A percentile compares a stretch with the other conserved stretches of the same genome.
These are phyloP conservation scores for Metschnikowia dekortorum DNA, from an alignment of 805 yeast genomes.

Conservation along the genomic window DNA sequence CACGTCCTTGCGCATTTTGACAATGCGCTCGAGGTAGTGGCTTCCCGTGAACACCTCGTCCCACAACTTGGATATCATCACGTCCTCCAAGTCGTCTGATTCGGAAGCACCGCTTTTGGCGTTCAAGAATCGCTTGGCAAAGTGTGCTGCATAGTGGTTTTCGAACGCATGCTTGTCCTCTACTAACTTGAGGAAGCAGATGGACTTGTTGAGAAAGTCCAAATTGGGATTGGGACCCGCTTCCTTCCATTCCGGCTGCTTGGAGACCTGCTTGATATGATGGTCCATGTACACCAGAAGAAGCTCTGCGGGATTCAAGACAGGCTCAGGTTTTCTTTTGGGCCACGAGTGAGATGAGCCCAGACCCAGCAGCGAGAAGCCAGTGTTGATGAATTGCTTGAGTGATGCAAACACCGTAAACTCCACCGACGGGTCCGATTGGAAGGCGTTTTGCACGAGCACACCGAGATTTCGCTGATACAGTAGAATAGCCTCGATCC, in stretches of 20 bases:
- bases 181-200: constrained; percentile 61
- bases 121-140: constrained; percentile 68
- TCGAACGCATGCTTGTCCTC: constrained; percentile 85
- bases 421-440: constrained; percentile 44
- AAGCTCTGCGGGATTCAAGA: constrained; percentile 35
- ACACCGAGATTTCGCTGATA: constrained; percentile 48
- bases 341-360: constrained; percentile 33
- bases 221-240: constrained; percentile 5
- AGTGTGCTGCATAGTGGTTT: constrained; percentile 75
- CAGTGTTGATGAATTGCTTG: constrained; percentile 53
- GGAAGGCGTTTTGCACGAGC: constrained; percentile 47
- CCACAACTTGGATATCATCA: constrained; percentile 60
- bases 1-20: constrained; percentile 84
- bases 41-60: constrained; percentile 65
- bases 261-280: constrained; percentile 33
- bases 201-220: constrained; percentile 46
- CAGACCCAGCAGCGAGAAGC: constrained; percentile 13
- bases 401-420: constrained; percentile 59
- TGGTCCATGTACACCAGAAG: constrained; percentile 39
- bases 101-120: constrained; percentile 23
- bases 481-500: constrained; percentile 58
- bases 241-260: constrained; percentile 18
- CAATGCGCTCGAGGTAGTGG: constrained; percentile 71
- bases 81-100: constrained; percentile 57
- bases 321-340: constrained; percentile 31